A percentile compares a stretch with the other conserved stretches of the same genome.
Conservation (phyloP, 176 grass and related monocot species). For the Aegilops longissima region DNA sequence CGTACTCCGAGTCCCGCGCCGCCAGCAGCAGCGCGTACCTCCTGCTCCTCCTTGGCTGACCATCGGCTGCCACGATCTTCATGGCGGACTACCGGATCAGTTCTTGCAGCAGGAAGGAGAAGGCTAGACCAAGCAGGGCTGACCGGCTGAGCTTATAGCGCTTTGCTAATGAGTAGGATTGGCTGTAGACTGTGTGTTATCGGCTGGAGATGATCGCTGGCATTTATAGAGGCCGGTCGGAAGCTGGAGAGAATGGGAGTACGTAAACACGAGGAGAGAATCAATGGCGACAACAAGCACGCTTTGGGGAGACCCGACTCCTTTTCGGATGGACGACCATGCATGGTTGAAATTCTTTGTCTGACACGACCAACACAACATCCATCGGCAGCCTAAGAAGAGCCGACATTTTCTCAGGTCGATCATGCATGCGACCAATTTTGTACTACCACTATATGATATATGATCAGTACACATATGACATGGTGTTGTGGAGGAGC, state of each 20-base stretch:
- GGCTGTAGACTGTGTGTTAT: not conserved
- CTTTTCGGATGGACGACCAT: not conserved
- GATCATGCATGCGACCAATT: not conserved
- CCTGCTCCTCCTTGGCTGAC: conserved; percentile 7
- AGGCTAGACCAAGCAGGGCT: not conserved
- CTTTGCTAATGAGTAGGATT: not conserved
- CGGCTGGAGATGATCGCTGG: not conserved
- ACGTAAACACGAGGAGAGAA: not conserved
- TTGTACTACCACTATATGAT: too few relatives aligned
- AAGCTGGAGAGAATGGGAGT: not conserved
- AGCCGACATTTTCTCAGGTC: not conserved
- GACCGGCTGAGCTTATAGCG: not conserved
- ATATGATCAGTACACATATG: not conserved
- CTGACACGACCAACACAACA: not conserved
- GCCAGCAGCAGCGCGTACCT: conserved; percentile 77
- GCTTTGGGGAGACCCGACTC: not conserved
- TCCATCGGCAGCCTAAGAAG: not conserved
- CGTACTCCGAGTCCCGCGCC: conserved; percentile 84
- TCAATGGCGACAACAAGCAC: not conserved
- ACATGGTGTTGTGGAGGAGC: too few relatives aligned
- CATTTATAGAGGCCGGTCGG: conserved; percentile 31
- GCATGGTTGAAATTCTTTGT: not conserved
- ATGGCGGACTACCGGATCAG: not conserved
- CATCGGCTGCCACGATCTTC: conserved; percentile 23
- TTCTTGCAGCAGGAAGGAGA: not conserved